Evolutionary conservation across 2,329 filamentous ascomycete genomes (phyloP).

Genomic region (Blastomyces gilchristii): DNA sequence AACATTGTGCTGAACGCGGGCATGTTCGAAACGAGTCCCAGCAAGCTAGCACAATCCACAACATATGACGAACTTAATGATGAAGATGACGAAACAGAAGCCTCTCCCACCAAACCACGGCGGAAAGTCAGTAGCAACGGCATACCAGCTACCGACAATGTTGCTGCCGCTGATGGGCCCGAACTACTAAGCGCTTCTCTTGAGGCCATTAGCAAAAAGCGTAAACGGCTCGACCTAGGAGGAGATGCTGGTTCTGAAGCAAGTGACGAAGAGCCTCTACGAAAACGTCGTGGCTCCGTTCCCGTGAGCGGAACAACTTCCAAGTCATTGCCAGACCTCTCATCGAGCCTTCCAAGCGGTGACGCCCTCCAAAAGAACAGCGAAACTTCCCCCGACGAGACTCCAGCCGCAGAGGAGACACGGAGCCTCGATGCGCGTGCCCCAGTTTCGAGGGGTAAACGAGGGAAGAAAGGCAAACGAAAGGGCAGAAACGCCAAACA

Average conservation of each 20-base stretch:
- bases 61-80: constrained; percentile 40
- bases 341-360: neutral
- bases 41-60: constrained; percentile 59
- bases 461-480: constrained; percentile 38
- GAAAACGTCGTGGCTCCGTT: constrained; percentile 32
- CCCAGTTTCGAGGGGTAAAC: constrained; percentile 28
- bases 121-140: constrained; percentile 27
- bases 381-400: constrained; percentile 21
- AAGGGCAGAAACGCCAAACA: constrained; percentile 36
- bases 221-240: constrained; percentile 30
- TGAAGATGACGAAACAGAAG: constrained; percentile 36
- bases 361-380: constrained; percentile 8
- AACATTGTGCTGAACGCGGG: constrained; percentile 52
- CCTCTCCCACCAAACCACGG: constrained; percentile 32
- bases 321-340: constrained; percentile 5
- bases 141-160: constrained; percentile 17
- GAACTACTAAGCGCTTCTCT: constrained; percentile 18
- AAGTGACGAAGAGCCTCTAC: constrained; percentile 31
- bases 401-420: constrained; percentile 23
- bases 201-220: constrained; percentile 30
- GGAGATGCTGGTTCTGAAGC: constrained; percentile 29
- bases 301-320: neutral
- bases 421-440: constrained; percentile 25
- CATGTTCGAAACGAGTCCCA: constrained; percentile 59
- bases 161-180: constrained; percentile 21